Base-by-base conservation (phyloP, 176 grass and related monocot genomes). In the Chloris gayana region DNA sequence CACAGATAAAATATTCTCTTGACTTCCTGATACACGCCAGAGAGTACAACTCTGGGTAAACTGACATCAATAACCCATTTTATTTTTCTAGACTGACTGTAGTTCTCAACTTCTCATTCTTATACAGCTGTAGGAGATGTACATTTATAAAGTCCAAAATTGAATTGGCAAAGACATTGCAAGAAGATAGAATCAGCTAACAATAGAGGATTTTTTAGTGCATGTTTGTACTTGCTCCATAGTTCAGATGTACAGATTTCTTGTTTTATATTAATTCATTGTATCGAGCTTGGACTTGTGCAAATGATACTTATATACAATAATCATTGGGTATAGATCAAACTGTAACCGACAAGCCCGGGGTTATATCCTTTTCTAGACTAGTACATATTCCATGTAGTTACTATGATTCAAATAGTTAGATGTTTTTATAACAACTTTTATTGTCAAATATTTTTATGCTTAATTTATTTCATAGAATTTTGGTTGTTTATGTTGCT, bases 11-110 rank as follows among this genome's bases (percentile, higher is more conserved):
- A 49, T 64, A n/a, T 70, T 79, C 59, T 47, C 61, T 24, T 37
- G 7, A 33, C 21, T 42, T 27, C 61, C 6, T 15, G 37, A 72
- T 31, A 76, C 67, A 72, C 38, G 63, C 70, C 24, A 73, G 73
- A 77, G 49, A 83, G 25, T 50, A 19, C 26, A 72, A 74, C 29
- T 82, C 42, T 10, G 68, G 34, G 60, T 62, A 84, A 74, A 68
- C 66, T 53, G 26, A 82, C 73, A 85, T 15, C 41, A 54, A 75
- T 47, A 85, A 41, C 61, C 78, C 45, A 72, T 21, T 50, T 67
- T 72, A 51, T 73, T 82, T 88, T 89, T 41, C 30, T 50, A 77
- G 77, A 64, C 62, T 56, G 11, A 84, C 6, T 58, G 34, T 60
- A 50, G 70, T 61, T 81, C 32, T 71, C 29, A 72, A 72, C 60